phyloP scores from a whole-genome alignment of 1,284 basidiomycete species.

The Puccinia triticina region DNA sequence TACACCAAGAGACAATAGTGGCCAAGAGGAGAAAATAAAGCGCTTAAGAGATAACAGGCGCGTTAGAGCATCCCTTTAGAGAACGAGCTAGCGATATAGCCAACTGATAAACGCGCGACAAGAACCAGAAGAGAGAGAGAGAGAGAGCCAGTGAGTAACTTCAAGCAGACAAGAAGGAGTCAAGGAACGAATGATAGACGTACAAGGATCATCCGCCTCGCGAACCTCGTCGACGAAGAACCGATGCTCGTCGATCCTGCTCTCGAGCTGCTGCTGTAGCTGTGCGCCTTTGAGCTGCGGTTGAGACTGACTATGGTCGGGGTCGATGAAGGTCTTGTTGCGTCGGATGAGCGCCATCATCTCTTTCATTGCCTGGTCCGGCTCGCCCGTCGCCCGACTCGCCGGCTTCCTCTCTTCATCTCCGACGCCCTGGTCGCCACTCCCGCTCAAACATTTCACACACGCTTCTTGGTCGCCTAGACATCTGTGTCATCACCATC shows the following conservation, averaged over 20 bases:
- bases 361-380: constrained; percentile 24
- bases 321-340: constrained; percentile 21
- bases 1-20: too few relatives aligned
- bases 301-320: not conserved
- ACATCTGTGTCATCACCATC: constrained; percentile 4
- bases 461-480: constrained; percentile 21
- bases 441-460: not conserved
- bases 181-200: not conserved
- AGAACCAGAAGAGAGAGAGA: not conserved
- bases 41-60: not conserved
- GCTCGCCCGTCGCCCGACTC: not conserved
- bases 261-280: not conserved
- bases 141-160: not conserved
- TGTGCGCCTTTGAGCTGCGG: not conserved
- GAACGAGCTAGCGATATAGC: constrained; percentile 34
- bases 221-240: constrained; percentile 38
- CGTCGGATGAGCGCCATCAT: constrained; percentile 27
- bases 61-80: constrained; percentile 34
- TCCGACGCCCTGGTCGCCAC: too few relatives aligned
- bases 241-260: constrained; percentile 6
- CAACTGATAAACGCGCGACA: not conserved
- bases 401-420: not conserved
- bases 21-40: not conserved
- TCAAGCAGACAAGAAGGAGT: not conserved
- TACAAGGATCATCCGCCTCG: constrained; percentile 41